These are phyloP conservation scores for Cenococcum geophilum DNA, from an alignment of 495 filamentous ascomycete genomes.

Conservation along the genomic window DNA sequence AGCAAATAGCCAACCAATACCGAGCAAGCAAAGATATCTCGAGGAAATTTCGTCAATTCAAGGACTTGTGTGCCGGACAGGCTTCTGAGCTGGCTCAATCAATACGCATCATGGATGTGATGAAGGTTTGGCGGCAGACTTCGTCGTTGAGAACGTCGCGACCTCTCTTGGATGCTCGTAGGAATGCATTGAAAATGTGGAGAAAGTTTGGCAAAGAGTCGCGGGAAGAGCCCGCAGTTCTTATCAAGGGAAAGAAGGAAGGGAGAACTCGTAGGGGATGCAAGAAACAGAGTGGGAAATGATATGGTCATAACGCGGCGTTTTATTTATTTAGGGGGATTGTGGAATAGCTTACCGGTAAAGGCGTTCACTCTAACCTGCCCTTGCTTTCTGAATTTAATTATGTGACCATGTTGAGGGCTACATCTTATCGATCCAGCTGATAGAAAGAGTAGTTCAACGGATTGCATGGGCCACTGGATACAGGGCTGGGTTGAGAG, in stretches of 20 bases:
- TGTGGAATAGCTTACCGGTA: background rate
- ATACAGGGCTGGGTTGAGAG: too few species aligned
- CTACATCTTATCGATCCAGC: background rate
- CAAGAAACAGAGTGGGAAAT: background rate
- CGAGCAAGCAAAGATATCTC: constrained; percentile 9
- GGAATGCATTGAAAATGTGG: background rate
- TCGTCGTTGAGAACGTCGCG: background rate
- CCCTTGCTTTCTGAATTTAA: background rate
- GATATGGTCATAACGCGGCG: background rate
- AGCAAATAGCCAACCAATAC: constrained; percentile 7
- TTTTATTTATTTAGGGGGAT: background rate
- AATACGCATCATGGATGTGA: background rate
- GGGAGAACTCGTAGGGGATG: background rate
- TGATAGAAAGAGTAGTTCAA: background rate
- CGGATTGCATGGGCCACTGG: too few species aligned
- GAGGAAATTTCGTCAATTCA: background rate
- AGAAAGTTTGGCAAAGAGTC: background rate
- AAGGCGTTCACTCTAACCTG: background rate
- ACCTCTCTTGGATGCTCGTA: background rate
- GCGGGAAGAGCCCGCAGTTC: background rate
- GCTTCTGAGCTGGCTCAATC: background rate
- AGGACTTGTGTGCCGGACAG: background rate
- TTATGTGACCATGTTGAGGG: background rate
- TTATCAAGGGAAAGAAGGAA: background rate
- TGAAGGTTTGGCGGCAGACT: background rate